Evolutionary conservation across 2,329 filamentous ascomycete genomes (phyloP).

Genomic region (Alternaria triticimaculans): DNA sequence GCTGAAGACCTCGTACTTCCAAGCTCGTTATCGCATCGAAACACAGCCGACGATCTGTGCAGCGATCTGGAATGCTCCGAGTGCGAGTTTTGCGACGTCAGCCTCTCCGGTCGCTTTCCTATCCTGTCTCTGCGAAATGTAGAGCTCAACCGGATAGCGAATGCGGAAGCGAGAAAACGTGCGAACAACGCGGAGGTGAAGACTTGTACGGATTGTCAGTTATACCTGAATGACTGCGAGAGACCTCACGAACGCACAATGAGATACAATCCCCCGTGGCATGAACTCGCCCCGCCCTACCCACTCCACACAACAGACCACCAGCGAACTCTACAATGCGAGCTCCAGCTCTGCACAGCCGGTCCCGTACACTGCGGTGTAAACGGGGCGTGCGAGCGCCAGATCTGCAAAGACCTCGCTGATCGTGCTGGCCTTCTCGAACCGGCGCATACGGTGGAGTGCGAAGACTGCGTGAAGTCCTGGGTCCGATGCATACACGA

Average conservation of each 20-base stretch:
- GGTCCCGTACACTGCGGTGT: background rate
- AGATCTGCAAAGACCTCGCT: constrained; percentile 1
- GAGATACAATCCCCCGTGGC: too few species aligned
- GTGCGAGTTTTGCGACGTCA: background rate
- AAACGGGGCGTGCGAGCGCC: constrained; percentile 1
- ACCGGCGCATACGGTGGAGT: background rate
- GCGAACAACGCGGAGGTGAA: background rate
- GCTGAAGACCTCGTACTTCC: background rate
- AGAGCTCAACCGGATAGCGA: background rate
- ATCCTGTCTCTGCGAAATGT: background rate
- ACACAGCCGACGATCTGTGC: background rate
- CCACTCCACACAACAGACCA: background rate
- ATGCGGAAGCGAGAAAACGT: background rate
- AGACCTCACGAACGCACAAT: background rate
- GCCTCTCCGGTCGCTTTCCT: background rate
- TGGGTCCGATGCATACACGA: background rate
- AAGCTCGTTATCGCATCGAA: background rate
- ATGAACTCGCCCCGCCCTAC: background rate
- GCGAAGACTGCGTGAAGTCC: background rate
- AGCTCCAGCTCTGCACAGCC: background rate
- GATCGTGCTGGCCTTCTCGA: background rate
- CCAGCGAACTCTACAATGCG: background rate
- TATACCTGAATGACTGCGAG: background rate
- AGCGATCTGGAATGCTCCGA: background rate
- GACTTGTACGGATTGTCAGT: background rate